Percentiles rank a stretch among this genome's conserved stretches.
These are phyloP conservation scores for Pascua guehoae DNA, from an alignment of 1,284 basidiomycete genomes.

Conservation along the genomic window DNA sequence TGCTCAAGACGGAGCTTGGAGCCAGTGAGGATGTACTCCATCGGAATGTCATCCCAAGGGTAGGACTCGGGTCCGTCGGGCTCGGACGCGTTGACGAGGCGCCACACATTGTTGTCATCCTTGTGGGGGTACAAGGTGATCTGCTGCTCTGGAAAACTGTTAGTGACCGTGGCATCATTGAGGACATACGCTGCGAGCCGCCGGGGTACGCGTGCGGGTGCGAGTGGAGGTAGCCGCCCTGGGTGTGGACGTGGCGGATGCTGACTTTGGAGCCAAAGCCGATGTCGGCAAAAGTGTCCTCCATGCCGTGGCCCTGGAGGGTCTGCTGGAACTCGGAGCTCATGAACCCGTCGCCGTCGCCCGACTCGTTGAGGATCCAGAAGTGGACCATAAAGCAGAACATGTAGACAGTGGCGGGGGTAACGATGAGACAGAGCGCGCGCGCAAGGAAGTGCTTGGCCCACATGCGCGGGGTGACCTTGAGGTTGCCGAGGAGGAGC, in stretches of 20 bases:
- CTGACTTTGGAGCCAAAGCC: slow-evolving; percentile 77
- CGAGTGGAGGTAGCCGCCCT: slow-evolving; percentile 96
- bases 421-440: slow-evolving; percentile 77
- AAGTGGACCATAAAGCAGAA: slow-evolving; percentile 94
- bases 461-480: slow-evolving; percentile 71
- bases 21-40: slow-evolving; percentile 64
- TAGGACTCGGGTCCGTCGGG: slow-evolving; percentile 52
- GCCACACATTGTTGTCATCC: slow-evolving; percentile 89
- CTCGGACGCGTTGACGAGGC: slow-evolving; percentile 66
- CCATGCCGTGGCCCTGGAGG: slow-evolving; percentile 83
- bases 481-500: slow-evolving; percentile 81
- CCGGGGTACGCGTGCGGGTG: slow-evolving; percentile 84
- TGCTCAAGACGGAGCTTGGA: slow-evolving; percentile 81
- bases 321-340: slow-evolving; percentile 98
- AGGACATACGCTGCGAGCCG: slow-evolving; percentile 61
- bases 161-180: too few relatives aligned
- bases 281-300: slow-evolving; percentile 90
- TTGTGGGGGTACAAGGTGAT: slow-evolving; percentile 95
- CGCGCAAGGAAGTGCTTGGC: slow-evolving; percentile 82
- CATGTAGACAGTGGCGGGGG: slow-evolving; percentile 90
- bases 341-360: slow-evolving; percentile 99
- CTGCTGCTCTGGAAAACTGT: slow-evolving; percentile 59
- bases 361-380: slow-evolving; percentile 76
- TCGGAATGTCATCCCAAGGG: slow-evolving; percentile 59
- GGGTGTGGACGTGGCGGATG: slow-evolving; percentile 89